phyloP scores from a whole-genome alignment of 495 filamentous ascomycete species.

The Penicillium flavigenum region DNA sequence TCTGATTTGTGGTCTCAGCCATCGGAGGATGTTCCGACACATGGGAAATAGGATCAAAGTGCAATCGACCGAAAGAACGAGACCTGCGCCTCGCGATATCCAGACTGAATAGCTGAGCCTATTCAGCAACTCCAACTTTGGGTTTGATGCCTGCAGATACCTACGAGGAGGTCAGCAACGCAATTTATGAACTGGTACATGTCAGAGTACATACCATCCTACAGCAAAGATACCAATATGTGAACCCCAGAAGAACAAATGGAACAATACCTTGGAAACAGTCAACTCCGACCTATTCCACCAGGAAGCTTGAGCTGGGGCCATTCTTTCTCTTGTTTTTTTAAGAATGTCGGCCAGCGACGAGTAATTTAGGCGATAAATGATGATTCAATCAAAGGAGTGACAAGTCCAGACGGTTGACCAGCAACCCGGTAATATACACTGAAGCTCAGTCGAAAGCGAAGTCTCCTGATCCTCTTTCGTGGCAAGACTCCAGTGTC shows the following conservation, averaged over 20 bases:
- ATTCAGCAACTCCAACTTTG: conserved; percentile 72
- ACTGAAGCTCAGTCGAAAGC: conserved; percentile 1
- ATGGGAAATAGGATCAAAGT: conserved; percentile 89
- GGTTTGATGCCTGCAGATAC: conserved; percentile 71
- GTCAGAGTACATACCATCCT: conserved; percentile 69
- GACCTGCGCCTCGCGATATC: conserved; percentile 89
- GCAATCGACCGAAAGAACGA: conserved; percentile 78
- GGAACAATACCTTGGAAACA: conserved; percentile 70
- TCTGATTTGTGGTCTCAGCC: conserved; percentile 79
- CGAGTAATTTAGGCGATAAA: conserved; percentile 5
- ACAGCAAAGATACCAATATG: conserved; percentile 79
- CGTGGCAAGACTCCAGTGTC: not conserved
- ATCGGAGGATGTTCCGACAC: conserved; percentile 85
- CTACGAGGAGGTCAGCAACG: conserved; percentile 42
- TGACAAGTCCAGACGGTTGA: conserved; percentile 26
- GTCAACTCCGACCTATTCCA: conserved; percentile 58
- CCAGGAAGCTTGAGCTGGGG: conserved; percentile 19
- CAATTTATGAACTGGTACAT: conserved; percentile 22
- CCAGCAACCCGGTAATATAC: conserved; percentile 26
- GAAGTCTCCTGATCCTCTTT: not conserved
- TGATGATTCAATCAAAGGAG: conserved; percentile 21
- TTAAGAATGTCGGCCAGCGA: conserved; percentile 27
- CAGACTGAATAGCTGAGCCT: conserved; percentile 84
- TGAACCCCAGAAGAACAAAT: conserved; percentile 78
- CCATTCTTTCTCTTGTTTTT: conserved; percentile 13